Evolutionary conservation across 257 asterid species (phyloP), one percentile per base, ranked within the genome.

Genomic region (Galeopsis tetrahit): DNA sequence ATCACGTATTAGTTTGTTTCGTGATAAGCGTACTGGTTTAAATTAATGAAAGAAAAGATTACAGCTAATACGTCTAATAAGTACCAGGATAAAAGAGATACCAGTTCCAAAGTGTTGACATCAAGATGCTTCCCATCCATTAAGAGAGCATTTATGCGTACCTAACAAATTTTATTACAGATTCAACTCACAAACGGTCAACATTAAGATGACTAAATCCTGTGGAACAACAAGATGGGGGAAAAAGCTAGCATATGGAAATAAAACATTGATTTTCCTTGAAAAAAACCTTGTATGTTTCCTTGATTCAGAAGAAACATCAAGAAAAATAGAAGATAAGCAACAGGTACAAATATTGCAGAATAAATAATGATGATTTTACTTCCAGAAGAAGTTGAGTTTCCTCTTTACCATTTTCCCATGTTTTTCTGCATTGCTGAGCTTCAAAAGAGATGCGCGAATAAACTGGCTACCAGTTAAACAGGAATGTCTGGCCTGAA

Each of bases 31-130:
- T 43, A 73, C 44, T 11, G 42, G 38, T 10, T 35, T 63, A 68
- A 55, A 11, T 49, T 60, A 69, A 63, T 14, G 71, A 70, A 66
- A 68, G 32, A 34, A 65, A 39, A 31, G 2, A 56, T 51, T 11
- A 58, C 48, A 58, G 59, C 51, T 52, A 28, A 83, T 80, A 68
- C 57, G 60, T 67, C 10, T 53, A 1, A 73, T 39, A 70, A 69
- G 72, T 79, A 77, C 79, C 82, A 73, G 83, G 84, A 82, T 77
- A 82, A 77, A 83, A 82, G 71, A 66, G 78, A 75, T 82, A 90
- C 98, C 95, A 86, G 85, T 83, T 87, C 88, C 81, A 76, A 57
- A 67, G 73, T 63, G 78, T 77, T 75, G 70, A 83, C 80, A 63
- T 82, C 83, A 64, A 80, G 79, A 76, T 79, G 66, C 67, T 66